These are phyloP conservation scores for Annona squamosa DNA, from an alignment of 164 flowering plant genomes.

Conservation along the genomic window DNA sequence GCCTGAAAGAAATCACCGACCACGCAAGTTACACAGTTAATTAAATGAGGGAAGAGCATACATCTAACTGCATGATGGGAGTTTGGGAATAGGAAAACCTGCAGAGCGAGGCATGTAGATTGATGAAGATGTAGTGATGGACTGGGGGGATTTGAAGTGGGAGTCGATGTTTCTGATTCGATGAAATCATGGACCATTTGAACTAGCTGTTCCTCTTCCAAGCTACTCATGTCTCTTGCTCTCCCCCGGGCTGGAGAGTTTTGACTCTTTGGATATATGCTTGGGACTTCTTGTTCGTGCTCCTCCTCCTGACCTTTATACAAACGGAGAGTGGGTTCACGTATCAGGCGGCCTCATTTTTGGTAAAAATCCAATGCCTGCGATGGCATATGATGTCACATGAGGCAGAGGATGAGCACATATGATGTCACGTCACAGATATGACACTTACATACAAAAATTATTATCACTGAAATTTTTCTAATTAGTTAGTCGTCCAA, in stretches of 20 bases:
- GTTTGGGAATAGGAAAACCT: slow-evolving; percentile 17
- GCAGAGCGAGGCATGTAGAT: slow-evolving; percentile 17
- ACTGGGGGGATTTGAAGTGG: slow-evolving; percentile 14
- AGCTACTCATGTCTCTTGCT: slow-evolving; percentile 19
- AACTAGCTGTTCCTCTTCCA: slow-evolving; percentile 43
- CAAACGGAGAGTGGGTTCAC: not conserved
- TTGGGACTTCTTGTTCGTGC: not conserved
- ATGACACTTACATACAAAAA: too few relatives aligned
- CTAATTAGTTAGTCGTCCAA: too few relatives aligned
- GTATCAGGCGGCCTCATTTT: not conserved
- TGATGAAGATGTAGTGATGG: slow-evolving; percentile 9
- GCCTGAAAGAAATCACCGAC: slow-evolving; percentile 20
- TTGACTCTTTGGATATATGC: not conserved
- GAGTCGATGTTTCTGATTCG: slow-evolving; percentile 36
- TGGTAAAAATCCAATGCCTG: not conserved
- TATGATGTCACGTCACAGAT: too few relatives aligned
- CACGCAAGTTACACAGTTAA: not conserved
- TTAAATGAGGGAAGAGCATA: not conserved
- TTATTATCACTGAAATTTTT: too few relatives aligned
- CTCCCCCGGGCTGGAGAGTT: not conserved
- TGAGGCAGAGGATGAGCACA: not conserved
- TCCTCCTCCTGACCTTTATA: not conserved
- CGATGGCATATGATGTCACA: not conserved
- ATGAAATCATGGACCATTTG: slow-evolving; percentile 60
- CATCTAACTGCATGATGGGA: not conserved